Evolutionary conservation across 257 asterid species (phyloP), one percentile per base, ranked within the genome.

Genomic region (Nicotiana knightiana): DNA sequence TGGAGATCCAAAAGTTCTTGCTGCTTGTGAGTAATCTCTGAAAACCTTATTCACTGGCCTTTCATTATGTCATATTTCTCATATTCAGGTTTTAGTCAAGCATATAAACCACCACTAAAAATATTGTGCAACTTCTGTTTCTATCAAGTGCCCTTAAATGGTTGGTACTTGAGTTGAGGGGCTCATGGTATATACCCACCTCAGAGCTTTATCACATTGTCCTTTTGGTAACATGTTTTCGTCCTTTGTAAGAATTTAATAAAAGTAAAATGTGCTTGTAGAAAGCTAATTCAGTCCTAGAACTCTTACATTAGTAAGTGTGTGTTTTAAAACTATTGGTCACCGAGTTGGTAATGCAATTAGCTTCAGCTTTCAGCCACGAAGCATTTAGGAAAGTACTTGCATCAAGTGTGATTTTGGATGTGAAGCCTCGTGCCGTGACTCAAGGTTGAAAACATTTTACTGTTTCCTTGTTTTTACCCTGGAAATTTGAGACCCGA

Each of bases 1-100:
- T 46, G 97, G 98, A 62, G 97, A 94, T 85, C 97, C 98, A 21
- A 94, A 94, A 89, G 90, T 89, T 83, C 98, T 94, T 81, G 98
- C 98, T 81, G 98, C 90, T 54, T 94, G 98, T 94, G 89, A 86
- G 98, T 87, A 24, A 51, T 51, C 79, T 6, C 79, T 51, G 79
- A 2, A 48, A 48, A 48, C 62, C 62, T 26, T 73, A 48, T 48
- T 16, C 43, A 48, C 43, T 7, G 62, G 62, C 79, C 13, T 46
- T 73, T 73, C 32, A 51, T 48, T 28, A 51, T 26, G 43, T 26
- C 62, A 73, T 51, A 73, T 73, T 73, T 73, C 63, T 13, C 62
- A 73, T 51, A 48, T 15, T 73, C 15, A 71, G 43, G 62, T 73
- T 51, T 51, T 51, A 26, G 63, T 51, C 43, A 12, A n/a, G 58